Percentiles rank a stretch among this genome's conserved stretches.
Evolutionary conservation across 1,284 basidiomycete genomes (phyloP).

Genomic region (Ustilago nuda): DNA sequence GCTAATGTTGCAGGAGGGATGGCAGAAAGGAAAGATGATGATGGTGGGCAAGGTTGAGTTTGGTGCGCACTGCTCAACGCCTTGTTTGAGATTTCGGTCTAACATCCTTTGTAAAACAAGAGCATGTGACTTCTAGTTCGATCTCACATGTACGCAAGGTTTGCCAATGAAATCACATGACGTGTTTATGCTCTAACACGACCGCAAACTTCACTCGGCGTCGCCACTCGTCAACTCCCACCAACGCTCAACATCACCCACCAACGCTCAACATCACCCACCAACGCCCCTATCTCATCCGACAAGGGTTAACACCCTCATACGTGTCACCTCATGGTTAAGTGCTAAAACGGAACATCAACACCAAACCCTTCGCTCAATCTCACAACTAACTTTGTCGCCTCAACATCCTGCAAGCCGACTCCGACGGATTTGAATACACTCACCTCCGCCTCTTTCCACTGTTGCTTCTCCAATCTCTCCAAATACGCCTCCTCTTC

Average conservation of each 20-base stretch:
- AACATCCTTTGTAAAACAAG: no score
- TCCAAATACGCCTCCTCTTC: conserved; percentile 9
- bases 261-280: no score
- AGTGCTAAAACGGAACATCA: conserved; percentile 7
- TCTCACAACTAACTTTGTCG: conserved; percentile 26
- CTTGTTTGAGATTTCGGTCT: no score
- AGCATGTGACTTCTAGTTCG: no score
- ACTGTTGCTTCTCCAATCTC: not conserved
- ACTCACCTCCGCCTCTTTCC: conserved; percentile 4
- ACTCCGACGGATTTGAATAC: conserved; percentile 47
- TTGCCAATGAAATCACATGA: no score
- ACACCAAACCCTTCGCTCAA: conserved; percentile 5
- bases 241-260: no score
- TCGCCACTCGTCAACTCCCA: no score
- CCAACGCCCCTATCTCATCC: no score
- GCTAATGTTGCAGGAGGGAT: not conserved
- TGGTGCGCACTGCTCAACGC: not conserved
- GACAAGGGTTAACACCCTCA: no score
- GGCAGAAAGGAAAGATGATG: not conserved
- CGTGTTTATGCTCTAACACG: no score
- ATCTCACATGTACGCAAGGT: not conserved
- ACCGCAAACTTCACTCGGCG: no score
- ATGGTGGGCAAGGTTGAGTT: not conserved
- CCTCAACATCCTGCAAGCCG: conserved; percentile 36
- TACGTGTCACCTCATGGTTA: not conserved